Base-by-base conservation (phyloP, 2,329 filamentous ascomycete species). In the Fusarium humuli region DNA sequence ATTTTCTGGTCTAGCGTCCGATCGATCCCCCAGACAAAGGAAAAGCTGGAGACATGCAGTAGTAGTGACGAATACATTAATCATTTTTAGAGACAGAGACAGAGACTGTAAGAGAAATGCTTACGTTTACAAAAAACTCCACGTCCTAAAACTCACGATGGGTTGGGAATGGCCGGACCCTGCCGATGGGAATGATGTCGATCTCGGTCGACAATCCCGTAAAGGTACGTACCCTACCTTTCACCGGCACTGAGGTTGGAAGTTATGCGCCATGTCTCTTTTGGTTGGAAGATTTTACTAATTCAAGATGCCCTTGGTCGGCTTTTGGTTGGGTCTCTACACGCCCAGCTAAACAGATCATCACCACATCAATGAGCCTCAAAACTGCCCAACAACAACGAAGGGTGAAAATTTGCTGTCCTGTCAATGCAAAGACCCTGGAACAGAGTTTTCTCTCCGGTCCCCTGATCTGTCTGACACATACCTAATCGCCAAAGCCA, bases 121-220 rank as follows among this genome's bases (percentile, higher is more conserved):
- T 46, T 45, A 27, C 23, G 18, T 40, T 57, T 22, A 49, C 18
- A n/a, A 4, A 37, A 34, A 18, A 29, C 55, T 47, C 48, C 16
- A 54, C 37, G 44, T 40, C 32, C 20, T 29, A 32, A 32, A 63
- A 37, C 57, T 58, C 57, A 61, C 44, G 37, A 69, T 52, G 41
- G 41, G 41, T 44, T 44, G 41, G 41, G 20, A 16, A 23, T 25
- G 60, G 42, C 37, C 72, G 73, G 73, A 64, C 56, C 70, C 61
- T 75, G 73, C 73, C 73, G 73, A 75, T 14, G 61, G 47, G 50
- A 37, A 72, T 73, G 63, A 73, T 73, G 73, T 73, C 52, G 73
- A 69, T 70, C 71, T 75, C 63, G 63, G 59, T 68, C 67, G 71
- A 72, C 61, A 27, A 30, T 34, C n/a, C 57, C 29, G 46, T 30